A percentile compares a stretch with the other conserved stretches of the same genome.
phyloP scores from a whole-genome alignment of 2,329 filamentous ascomycete genomes.

The Fusarium sp. region DNA sequence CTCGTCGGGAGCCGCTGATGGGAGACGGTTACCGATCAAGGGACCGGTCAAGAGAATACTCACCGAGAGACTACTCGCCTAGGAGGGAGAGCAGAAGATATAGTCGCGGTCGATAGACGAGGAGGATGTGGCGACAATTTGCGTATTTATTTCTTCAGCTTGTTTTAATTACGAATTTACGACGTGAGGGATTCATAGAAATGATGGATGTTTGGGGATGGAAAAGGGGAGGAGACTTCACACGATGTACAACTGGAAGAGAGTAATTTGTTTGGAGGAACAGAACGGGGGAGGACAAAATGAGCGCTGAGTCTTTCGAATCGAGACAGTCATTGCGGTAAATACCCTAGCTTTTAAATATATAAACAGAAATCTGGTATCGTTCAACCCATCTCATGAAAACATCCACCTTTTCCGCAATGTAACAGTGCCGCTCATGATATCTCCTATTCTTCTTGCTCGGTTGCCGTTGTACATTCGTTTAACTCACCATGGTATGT shows the following conservation, averaged over 20 bases:
- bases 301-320: conserved; percentile 18
- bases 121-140: not conserved
- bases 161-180: conserved; percentile 34
- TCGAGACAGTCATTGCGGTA: conserved; percentile 26
- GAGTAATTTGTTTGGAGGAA: conserved; percentile 3
- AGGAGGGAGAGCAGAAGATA: conserved; percentile 44
- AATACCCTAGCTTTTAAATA: conserved; percentile 27
- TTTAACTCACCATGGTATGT: conserved; percentile 12
- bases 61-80: conserved; percentile 43
- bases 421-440: conserved; percentile 39
- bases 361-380: conserved; percentile 26
- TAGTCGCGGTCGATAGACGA: conserved; percentile 32
- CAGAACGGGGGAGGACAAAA: not conserved
- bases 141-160: conserved; percentile 13
- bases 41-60: conserved; percentile 41
- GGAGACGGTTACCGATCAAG: conserved; percentile 36
- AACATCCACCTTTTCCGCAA: conserved; percentile 15
- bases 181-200: conserved; percentile 8
- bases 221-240: not conserved
- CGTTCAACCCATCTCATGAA: not conserved
- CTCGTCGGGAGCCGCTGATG: conserved; percentile 45
- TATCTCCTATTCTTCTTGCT: not conserved
- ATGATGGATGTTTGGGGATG: not conserved
- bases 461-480: conserved; percentile 8
- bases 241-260: not conserved